Evolutionary conservation across 1,139 yeast genomes (phyloP), one percentile per base, ranked within the genome.

Genomic region (Pichia sp.): DNA sequence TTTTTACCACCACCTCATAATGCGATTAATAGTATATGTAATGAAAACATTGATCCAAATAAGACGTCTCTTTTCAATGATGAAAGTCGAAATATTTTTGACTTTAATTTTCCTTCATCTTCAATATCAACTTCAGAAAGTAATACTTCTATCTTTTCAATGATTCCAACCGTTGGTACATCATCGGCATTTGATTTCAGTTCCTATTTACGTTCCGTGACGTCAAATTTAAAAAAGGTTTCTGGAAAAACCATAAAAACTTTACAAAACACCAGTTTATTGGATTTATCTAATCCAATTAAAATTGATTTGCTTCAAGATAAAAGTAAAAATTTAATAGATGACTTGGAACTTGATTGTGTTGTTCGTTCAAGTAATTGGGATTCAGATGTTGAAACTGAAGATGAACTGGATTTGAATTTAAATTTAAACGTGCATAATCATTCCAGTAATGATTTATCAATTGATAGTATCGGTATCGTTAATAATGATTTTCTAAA

Each of bases 201-300:
- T 38, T 41, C 51, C 13, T 54, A 53, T 40, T 41, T 54, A 30
- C 43, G 45, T 20, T 40, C 51, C n/a, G 43, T 50, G 9, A 47
- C 50, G 15, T 43, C 53, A 24, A 47, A 41, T 29, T 41, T 48
- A 21, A 45, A 42, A 32, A 27, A 37, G 27, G 34, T 20, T 15
- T 14, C 40, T 19, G 33, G 26, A 30, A 20, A 26, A 14, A 11
- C 20, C 8, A 29, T 6, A 30, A 13, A 23, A 14, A 24, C 15
- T 6, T 5, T 26, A 23, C 13, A 5, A 9, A 27, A 11, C 5
- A 24, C 13, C 3, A 29, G 15, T 7, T 25, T 37, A 6, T 34
- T 50, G 8, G 50, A 50, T 37, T 35, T 47, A 4, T 20, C 38
- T 2, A 44, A 42, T n/a, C 46, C 40, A 3, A 33, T 24, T 13